Conservation (phyloP, 257 asterid genomes). For the Solanum piurae region DNA sequence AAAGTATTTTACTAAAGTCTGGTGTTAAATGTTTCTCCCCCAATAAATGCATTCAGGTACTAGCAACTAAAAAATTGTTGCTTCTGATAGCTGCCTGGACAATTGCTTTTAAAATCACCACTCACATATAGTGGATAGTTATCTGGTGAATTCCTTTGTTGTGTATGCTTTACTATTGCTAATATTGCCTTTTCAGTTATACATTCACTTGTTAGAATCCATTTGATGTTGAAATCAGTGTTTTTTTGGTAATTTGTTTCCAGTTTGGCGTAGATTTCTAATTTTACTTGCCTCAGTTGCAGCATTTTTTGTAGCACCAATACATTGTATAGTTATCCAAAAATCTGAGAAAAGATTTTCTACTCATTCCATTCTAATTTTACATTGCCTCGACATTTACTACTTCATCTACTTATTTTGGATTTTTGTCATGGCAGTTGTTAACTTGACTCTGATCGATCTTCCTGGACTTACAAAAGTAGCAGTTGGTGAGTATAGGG, state of each 20-base stretch:
- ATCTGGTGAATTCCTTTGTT: neutral
- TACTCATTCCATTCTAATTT: neutral
- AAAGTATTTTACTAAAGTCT: neutral
- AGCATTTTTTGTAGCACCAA: neutral
- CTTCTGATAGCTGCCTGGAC: neutral
- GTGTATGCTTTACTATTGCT: neutral
- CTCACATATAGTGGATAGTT: neutral
- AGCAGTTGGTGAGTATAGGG: conserved; percentile 74
- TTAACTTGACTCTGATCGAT: conserved; percentile 84
- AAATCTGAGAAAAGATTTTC: neutral
- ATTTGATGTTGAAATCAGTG: neutral
- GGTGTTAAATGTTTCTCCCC: neutral
- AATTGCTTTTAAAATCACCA: neutral
- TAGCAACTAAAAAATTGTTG: neutral
- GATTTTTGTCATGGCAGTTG: conserved; percentile 47
- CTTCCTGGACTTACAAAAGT: conserved; percentile 99
- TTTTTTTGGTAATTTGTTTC: neutral
- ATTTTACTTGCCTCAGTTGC: neutral
- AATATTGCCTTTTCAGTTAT: neutral
- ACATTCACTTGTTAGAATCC: neutral
- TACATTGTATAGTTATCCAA: neutral
- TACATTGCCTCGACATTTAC: neutral
- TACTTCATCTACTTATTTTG: neutral
- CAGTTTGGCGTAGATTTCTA: neutral
- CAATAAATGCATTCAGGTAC: neutral